These are phyloP conservation scores for Helotiales sp. DNA, from an alignment of 2,329 filamentous ascomycete species.

Conservation along the genomic window DNA sequence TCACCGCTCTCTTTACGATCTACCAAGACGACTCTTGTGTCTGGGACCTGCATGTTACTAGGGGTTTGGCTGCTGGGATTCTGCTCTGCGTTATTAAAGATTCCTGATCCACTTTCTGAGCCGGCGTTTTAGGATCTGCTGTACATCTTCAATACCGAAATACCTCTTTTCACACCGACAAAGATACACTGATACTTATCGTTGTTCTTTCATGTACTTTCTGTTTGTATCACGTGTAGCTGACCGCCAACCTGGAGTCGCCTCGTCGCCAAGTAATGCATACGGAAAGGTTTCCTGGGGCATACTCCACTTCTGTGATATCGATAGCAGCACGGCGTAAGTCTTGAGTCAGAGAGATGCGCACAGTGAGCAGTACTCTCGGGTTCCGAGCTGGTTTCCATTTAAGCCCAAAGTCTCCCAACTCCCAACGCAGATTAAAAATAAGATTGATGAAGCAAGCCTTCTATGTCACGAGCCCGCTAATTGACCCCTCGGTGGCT, in stretches of 20 bases:
- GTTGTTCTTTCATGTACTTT: not conserved
- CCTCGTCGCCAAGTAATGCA: not conserved
- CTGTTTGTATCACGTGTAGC: constrained; percentile 16
- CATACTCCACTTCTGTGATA: constrained; percentile 9
- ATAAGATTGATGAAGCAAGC: not conserved
- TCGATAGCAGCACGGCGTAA: not conserved
- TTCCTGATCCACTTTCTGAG: constrained; percentile 26
- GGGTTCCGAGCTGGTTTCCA: not conserved
- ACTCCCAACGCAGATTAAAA: not conserved
- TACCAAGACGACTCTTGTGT: constrained; percentile 21
- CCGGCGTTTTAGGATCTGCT: constrained; percentile 33
- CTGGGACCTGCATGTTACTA: constrained; percentile 31
- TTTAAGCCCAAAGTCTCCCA: not conserved
- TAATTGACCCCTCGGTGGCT: not conserved
- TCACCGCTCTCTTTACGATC: constrained; percentile 21
- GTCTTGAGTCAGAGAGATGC: not conserved
- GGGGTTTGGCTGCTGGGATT: constrained; percentile 24
- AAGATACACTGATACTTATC: not conserved
- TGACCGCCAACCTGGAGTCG: constrained; percentile 22
- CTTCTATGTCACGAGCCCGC: not conserved
- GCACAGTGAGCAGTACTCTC: not conserved
- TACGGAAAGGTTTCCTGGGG: not conserved
- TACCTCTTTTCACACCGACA: not conserved
- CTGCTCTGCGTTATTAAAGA: constrained; percentile 20
- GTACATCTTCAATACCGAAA: constrained; percentile 24